Percentiles rank a stretch among this genome's conserved stretches.
These are phyloP conservation scores for Calocybe cyanea DNA, from an alignment of 768 basidiomycete genomes.

Conservation along the genomic window DNA sequence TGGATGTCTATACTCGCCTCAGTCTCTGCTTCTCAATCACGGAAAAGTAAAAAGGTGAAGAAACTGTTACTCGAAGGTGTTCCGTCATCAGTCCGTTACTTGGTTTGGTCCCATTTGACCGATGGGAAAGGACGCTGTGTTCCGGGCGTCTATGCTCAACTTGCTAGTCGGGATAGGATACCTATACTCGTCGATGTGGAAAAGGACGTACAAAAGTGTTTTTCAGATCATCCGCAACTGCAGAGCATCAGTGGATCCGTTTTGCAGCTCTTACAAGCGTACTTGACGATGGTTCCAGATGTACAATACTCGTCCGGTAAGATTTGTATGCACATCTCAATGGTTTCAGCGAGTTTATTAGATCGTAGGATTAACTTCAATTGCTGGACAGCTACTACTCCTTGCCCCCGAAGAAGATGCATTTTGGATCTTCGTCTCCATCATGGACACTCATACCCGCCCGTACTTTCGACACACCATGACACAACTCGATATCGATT, in stretches of 20 bases:
- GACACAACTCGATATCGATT: background rate
- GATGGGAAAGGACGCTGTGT: constrained; percentile 72
- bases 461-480: constrained; percentile 59
- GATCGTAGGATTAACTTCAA: constrained; percentile 56
- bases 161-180: constrained; percentile 54
- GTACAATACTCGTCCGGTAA: constrained; percentile 63
- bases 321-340: constrained; percentile 1
- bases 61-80: constrained; percentile 75
- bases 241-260: constrained; percentile 55
- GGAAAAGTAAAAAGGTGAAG: constrained; percentile 77
- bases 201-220: constrained; percentile 50
- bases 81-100: constrained; percentile 78
- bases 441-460: constrained; percentile 84
- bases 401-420: constrained; percentile 85
- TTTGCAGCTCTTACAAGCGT: constrained; percentile 61
- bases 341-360: constrained; percentile 1
- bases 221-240: constrained; percentile 55
- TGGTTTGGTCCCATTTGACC: constrained; percentile 79
- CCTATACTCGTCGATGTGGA: constrained; percentile 51
- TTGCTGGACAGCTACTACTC: constrained; percentile 68
- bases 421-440: constrained; percentile 85
- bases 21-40: constrained; percentile 55
- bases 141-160: constrained; percentile 62
- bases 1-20: constrained; percentile 69
- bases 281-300: constrained; percentile 84